phyloP scores from a whole-genome alignment of 2,329 filamentous ascomycete species.

The Chrysoporthe puriensis region DNA sequence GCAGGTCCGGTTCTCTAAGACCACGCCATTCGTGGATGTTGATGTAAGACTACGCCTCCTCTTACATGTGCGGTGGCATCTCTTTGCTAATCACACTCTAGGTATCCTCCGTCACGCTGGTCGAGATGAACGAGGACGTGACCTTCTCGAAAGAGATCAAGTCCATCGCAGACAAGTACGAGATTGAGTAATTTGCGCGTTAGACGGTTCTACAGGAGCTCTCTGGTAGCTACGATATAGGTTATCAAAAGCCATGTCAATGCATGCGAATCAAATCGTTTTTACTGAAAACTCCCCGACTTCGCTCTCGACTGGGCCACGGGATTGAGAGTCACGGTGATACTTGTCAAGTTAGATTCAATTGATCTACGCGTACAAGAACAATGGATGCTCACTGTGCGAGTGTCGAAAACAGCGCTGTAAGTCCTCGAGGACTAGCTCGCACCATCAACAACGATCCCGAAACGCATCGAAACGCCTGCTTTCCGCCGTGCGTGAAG shows the following conservation, averaged over 20 bases:
- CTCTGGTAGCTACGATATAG: conserved; percentile 16
- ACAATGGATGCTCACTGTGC: background rate
- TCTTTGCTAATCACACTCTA: conserved; percentile 22
- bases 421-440: background rate
- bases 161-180: conserved; percentile 74
- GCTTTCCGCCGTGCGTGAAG: background rate
- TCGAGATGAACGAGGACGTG: conserved; percentile 78
- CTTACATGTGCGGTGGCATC: background rate
- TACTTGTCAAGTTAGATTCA: background rate
- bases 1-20: conserved; percentile 86
- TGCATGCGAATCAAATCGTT: conserved; percentile 14
- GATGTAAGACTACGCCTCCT: conserved; percentile 70
- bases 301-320: background rate
- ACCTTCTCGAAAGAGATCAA: conserved; percentile 83
- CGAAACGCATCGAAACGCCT: background rate
- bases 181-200: conserved; percentile 65
- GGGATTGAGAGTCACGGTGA: background rate
- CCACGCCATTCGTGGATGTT: conserved; percentile 84
- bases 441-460: background rate
- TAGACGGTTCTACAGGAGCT: conserved; percentile 24
- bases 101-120: conserved; percentile 71
- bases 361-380: background rate
- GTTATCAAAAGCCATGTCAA: conserved; percentile 18
- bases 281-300: background rate
- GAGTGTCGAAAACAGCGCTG: background rate